Base-by-base conservation (phyloP, 257 asterid species). In the Nicotiana undulata region DNA sequence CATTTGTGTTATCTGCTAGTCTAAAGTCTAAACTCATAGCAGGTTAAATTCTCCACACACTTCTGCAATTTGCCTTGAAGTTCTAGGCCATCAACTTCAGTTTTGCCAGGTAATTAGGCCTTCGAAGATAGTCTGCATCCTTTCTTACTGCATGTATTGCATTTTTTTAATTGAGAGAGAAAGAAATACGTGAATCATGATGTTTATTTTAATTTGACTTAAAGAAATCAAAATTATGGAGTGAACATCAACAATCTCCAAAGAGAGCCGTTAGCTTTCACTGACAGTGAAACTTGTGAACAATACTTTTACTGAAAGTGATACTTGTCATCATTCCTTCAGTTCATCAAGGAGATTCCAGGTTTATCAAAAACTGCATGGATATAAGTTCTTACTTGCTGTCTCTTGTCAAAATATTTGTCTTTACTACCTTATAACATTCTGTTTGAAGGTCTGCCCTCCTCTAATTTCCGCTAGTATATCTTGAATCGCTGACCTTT, bases 11-110 rank as follows among this genome's bases (percentile, higher is more conserved):
- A 72, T 22, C 24, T 46, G 60, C 22, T 72, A 55, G 40, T 46
- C 77, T 72, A 63, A 79, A 63, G 49, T 49, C 29, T 53, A 52
- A 49, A 63, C 26, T 26, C 29, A n/a, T 81, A n/a, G 29, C 93
- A 96, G 98, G 79, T 84, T 96, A 70, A 96, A 96, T 85, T 89
- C 98, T 76, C 99, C 99, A 4, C 66, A 91, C 81, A 92, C 98
- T 66, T 92, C 97, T 31, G 94, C 97, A 28, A 89, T 93, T 78
- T 20, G 72, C 65, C 86, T 96, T 70, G 99, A 96, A 84, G 96
- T 89, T 76, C 90, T 94, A 7, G 99, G 99, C 55, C 90, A 90
- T 86, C 92, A 91, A 80, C 98, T 96, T 88, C 97, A 96, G 78
- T 96, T 94, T 86, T 84, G 96, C 20, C 99, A 96, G 98, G 99